Evolutionary conservation across 495 filamentous ascomycete genomes (phyloP).

Genomic region (Aeminium ludgeri): DNA sequence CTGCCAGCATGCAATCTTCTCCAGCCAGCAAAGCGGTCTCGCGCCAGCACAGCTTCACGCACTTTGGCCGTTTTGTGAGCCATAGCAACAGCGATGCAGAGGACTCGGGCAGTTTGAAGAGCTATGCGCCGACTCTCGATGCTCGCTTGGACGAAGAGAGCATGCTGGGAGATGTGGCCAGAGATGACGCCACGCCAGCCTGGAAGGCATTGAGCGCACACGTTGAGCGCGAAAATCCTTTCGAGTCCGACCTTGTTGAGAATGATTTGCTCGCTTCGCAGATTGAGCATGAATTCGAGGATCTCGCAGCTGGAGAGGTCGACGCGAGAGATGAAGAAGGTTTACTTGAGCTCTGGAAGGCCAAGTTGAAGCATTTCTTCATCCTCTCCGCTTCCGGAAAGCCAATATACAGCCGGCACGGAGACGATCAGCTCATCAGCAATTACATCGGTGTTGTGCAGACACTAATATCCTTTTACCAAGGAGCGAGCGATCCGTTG

Average conservation of each 20-base stretch:
- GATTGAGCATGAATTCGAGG: conserved; percentile 63
- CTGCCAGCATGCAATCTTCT: conserved; percentile 22
- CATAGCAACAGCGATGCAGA: conserved; percentile 45
- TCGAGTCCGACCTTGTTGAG: conserved; percentile 34
- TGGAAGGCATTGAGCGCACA: conserved; percentile 43
- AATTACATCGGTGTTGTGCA: conserved; percentile 92
- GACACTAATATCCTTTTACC: conserved; percentile 94
- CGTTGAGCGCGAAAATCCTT: conserved; percentile 39
- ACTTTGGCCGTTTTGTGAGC: conserved; percentile 32
- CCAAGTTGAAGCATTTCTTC: conserved; percentile 88
- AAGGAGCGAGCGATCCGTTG: conserved; percentile 56
- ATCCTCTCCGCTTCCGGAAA: conserved; percentile 96
- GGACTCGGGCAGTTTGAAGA: conserved; percentile 70
- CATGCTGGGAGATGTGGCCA: conserved; percentile 53
- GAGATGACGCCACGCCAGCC: conserved; percentile 36
- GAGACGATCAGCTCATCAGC: conserved; percentile 73
- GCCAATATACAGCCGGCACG: conserved; percentile 89
- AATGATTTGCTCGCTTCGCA: conserved; percentile 36
- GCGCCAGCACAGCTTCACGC: conserved; percentile 25
- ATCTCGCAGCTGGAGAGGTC: conserved; percentile 46
- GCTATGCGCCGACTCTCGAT: conserved; percentile 59
- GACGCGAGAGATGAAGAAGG: conserved; percentile 43
- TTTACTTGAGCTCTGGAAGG: conserved; percentile 57
- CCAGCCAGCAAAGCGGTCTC: conserved; percentile 19
- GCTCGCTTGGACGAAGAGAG: conserved; percentile 64